Percentiles rank a stretch among this genome's conserved stretches.
phyloP scores from a whole-genome alignment of 306 rosid genomes.

The Clitoria ternatea region DNA sequence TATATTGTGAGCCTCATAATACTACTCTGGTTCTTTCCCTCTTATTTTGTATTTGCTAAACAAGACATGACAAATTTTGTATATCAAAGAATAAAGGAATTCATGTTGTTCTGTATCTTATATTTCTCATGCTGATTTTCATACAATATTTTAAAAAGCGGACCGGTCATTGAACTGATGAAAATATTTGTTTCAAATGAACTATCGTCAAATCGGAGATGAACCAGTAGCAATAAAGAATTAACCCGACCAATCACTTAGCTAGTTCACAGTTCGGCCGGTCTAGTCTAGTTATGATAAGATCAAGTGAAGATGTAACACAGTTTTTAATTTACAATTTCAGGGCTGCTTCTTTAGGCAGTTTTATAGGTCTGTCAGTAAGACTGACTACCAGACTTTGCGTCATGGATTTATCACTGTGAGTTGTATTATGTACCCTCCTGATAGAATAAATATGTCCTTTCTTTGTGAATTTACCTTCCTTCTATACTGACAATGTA shows the following conservation, averaged over 20 bases:
- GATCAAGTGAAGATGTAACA: not conserved
- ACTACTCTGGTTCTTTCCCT: not conserved
- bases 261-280: too few relatives aligned
- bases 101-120: not conserved
- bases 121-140: not conserved
- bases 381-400: slow-evolving; percentile 63
- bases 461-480: not conserved
- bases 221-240: too few relatives aligned
- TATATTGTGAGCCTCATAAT: slow-evolving; percentile 60
- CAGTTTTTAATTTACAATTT: slow-evolving; percentile 9
- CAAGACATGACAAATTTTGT: not conserved
- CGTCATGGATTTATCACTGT: slow-evolving; percentile 87
- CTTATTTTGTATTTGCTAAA: not conserved
- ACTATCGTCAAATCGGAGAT: too few relatives aligned
- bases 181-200: too few relatives aligned
- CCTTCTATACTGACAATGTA: slow-evolving; percentile 15
- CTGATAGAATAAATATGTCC: not conserved
- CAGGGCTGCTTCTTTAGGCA: slow-evolving; percentile 92
- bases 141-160: too few relatives aligned
- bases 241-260: too few relatives aligned
- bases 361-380: slow-evolving; percentile 75
- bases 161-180: too few relatives aligned
- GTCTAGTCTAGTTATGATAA: too few relatives aligned
- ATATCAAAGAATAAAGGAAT: not conserved
- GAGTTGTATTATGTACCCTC: slow-evolving; percentile 43